These are phyloP conservation scores for Trypanosoma cruzi DNA, from an alignment of 208 protist species.

Conservation along the genomic window DNA sequence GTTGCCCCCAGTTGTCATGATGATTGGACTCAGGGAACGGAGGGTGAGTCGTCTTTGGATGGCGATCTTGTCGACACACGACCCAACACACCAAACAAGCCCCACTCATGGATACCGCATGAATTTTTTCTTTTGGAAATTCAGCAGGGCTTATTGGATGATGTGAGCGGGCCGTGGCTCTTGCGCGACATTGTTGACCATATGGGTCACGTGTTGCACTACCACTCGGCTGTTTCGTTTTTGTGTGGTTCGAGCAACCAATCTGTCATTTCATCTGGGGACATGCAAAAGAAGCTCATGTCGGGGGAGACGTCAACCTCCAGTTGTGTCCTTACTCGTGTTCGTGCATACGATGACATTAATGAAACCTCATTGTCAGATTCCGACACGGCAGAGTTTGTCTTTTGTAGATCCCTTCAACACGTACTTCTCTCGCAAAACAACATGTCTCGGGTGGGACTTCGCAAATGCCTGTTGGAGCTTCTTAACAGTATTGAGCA, in stretches of 20 bases:
- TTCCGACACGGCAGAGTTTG: constrained; percentile 8
- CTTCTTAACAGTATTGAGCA: constrained; percentile 9
- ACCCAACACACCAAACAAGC: constrained; percentile 1
- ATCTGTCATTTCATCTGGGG: neutral
- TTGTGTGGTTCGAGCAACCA: neutral
- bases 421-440: constrained; percentile 46
- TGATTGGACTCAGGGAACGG: neutral
- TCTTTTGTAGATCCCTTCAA: constrained; percentile 45
- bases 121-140: constrained; percentile 45
- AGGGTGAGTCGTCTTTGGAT: neutral
- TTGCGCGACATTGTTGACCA: constrained; percentile 35
- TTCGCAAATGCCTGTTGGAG: constrained; percentile 39
- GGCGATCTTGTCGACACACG: constrained; percentile 11
- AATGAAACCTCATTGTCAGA: neutral
- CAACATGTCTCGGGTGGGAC: constrained; percentile 41
- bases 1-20: constrained; percentile 10
- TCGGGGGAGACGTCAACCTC: neutral
- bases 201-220: constrained; percentile 28
- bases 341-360: neutral
- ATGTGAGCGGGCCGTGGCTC: constrained; percentile 38
- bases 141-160: constrained; percentile 35
- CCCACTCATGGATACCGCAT: neutral
- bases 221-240: constrained; percentile 27
- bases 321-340: neutral
- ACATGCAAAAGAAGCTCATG: neutral